These are phyloP conservation scores for Candida sp. DNA, from an alignment of 1,139 yeast species.

Conservation along the genomic window DNA sequence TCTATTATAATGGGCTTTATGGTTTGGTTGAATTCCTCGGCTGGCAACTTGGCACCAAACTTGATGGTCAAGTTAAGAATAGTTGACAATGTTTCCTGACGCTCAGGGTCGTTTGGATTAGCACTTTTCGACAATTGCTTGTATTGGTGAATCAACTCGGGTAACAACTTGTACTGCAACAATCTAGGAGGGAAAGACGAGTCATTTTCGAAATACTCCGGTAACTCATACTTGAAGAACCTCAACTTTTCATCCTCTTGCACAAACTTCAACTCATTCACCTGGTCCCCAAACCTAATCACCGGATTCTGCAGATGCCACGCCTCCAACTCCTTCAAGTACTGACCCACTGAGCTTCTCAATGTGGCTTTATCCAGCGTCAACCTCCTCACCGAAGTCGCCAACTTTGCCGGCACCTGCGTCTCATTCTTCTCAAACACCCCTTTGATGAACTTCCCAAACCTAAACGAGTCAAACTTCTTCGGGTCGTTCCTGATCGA, in stretches of 20 bases:
- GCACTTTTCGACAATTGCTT: slow-evolving; percentile 28
- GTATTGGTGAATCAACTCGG: slow-evolving; percentile 56
- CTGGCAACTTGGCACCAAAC: slow-evolving; percentile 43
- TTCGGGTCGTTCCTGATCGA: slow-evolving; percentile 41
- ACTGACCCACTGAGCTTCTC: slow-evolving; percentile 54
- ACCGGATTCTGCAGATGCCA: slow-evolving; percentile 47
- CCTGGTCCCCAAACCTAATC: slow-evolving; percentile 49
- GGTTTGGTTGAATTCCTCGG: slow-evolving; percentile 42
- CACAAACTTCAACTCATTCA: slow-evolving; percentile 58
- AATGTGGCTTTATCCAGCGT: slow-evolving; percentile 23
- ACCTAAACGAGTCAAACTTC: slow-evolving; percentile 65
- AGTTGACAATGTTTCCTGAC: slow-evolving; percentile 45
- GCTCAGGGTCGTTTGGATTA: slow-evolving; percentile 28
- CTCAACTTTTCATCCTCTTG: slow-evolving; percentile 54
- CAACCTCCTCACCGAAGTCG: slow-evolving; percentile 11
- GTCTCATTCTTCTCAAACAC: slow-evolving; percentile 26
- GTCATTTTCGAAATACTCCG: slow-evolving; percentile 24
- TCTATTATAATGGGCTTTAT: slow-evolving; percentile 69
- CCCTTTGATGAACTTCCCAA: slow-evolving; percentile 60
- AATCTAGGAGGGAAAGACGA: slow-evolving; percentile 60
- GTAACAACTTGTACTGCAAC: slow-evolving; percentile 66
- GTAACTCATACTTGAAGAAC: slow-evolving; percentile 52
- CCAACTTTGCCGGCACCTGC: slow-evolving; percentile 10
- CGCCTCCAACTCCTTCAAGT: slow-evolving; percentile 46
- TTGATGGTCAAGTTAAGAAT: slow-evolving; percentile 51